Evolutionary conservation across 208 protist genomes (phyloP), one percentile per base, ranked within the genome.

Genomic region (Acanthamoeba culbertsoni): DNA sequence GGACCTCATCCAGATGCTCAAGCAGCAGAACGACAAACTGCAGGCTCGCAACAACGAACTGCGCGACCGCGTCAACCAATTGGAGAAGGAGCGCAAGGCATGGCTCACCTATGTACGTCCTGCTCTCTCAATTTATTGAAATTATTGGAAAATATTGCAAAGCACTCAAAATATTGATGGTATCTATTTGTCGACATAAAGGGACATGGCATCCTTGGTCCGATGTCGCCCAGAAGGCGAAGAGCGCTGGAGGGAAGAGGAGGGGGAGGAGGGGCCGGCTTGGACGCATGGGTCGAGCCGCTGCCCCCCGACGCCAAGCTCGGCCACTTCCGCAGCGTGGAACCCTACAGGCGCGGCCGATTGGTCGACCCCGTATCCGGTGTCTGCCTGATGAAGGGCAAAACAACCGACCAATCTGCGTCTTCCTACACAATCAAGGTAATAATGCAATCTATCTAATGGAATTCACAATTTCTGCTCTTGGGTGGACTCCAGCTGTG

Each of bases 31-130:
- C 33, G 68, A 31, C 33, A 77, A 12, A 16, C 68, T 77, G 6
- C 68, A 77, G 68, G 16, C 26, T 10, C 68, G 68, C 42, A 77
- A 77, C 68, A 46, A 14, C 16, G 68, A 77, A 18, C 42, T 77
- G 5, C 33, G 68, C 40, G 37, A 46, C 16, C 68, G 42, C 40
- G 68, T 77, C 26, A 5, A 42, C 2, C 6, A 77, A n/a, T 40
- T 77, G 23, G 68, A 77, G 68, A 42, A 46, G 35, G 68, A 77
- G 68, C 68, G 68, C 68, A 77, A 77, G 68, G 68, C 68, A 31
- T 77, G 68, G 68, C 18, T 48, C 4, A 73, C 63, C 63, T 73
- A 73, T n/a, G 63, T 73, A n/a, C 63, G 63, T 6, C 23, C 18
- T 68, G 14, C 59, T n/a, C 59, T 68, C n/a, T n/a, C n/a, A n/a